These are phyloP conservation scores for Crithidia sp. DNA, from an alignment of 208 protist species.

Conservation along the genomic window DNA sequence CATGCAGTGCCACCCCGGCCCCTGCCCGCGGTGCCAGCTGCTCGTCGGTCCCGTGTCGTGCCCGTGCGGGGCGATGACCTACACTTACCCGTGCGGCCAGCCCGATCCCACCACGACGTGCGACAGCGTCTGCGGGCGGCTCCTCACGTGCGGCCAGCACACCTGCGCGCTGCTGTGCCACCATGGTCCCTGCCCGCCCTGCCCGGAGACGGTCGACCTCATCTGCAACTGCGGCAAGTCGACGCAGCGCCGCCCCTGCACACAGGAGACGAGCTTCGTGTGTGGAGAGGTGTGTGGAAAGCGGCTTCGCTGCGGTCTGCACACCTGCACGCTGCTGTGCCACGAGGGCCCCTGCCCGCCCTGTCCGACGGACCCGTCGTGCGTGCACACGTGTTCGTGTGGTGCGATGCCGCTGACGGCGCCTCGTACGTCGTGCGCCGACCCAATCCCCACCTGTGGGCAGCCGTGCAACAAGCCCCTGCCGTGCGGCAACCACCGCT, in stretches of 20 bases:
- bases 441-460: constrained; percentile 72
- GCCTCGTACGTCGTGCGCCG: constrained; percentile 43
- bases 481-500: constrained; percentile 65
- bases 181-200: constrained; percentile 47
- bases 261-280: constrained; percentile 34
- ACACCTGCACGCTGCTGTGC: constrained; percentile 60
- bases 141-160: constrained; percentile 61
- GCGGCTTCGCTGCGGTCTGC: constrained; percentile 52
- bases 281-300: constrained; percentile 66
- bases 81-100: constrained; percentile 72
- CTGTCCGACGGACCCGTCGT: constrained; percentile 53
- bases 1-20: constrained; percentile 76
- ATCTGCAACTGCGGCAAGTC: constrained; percentile 53
- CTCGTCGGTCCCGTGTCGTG: constrained; percentile 52
- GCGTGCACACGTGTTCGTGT: constrained; percentile 71
- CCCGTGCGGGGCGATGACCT: constrained; percentile 66
- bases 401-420: constrained; percentile 36
- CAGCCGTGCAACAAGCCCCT: constrained; percentile 61
- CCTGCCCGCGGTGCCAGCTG: constrained; percentile 57
- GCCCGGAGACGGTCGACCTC: constrained; percentile 26
- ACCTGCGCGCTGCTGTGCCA: constrained; percentile 58
- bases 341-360: constrained; percentile 67
- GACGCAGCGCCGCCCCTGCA: constrained; percentile 40
- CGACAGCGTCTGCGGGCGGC: constrained; percentile 46
- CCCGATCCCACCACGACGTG: constrained; percentile 65